A percentile compares a stretch with the other conserved stretches of the same genome.
Evolutionary conservation across 164 flowering plant genomes (phyloP).

Genomic region (Taxillus chinensis): DNA sequence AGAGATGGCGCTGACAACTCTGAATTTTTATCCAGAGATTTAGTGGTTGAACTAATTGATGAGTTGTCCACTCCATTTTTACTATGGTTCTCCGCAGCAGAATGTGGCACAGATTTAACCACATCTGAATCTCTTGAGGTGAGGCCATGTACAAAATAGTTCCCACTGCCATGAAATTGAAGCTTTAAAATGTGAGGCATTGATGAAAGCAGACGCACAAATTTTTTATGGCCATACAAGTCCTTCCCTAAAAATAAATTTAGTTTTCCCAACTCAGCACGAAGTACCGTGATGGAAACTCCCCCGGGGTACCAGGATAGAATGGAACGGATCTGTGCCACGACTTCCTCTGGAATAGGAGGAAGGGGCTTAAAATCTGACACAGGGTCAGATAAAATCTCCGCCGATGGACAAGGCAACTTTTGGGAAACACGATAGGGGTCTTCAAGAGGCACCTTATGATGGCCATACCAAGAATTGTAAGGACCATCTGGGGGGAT

Average conservation of each 20-base stretch:
- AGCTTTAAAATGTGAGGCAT: constrained; percentile 49
- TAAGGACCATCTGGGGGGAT: constrained; percentile 84
- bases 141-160: constrained; percentile 20
- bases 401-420: constrained; percentile 13
- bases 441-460: constrained; percentile 45
- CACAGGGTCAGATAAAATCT: constrained; percentile 21
- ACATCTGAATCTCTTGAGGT: constrained; percentile 19
- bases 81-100: too few relatives aligned
- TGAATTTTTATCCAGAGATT: constrained; percentile 10
- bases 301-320: constrained; percentile 53
- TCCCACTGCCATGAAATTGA: constrained; percentile 26
- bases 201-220: constrained; percentile 51
- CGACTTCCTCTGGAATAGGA: constrained; percentile 41
- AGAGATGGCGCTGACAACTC: neutral
- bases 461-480: constrained; percentile 85
- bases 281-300: constrained; percentile 38
- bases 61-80: too few relatives aligned
- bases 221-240: constrained; percentile 62
- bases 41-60: neutral
- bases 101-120: too few relatives aligned
- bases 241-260: constrained; percentile 39
- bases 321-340: constrained; percentile 37
- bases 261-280: constrained; percentile 31
- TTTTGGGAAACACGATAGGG: constrained; percentile 32
- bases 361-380: constrained; percentile 27